These are phyloP conservation scores for Aspergillus tanneri DNA, from an alignment of 2,329 filamentous ascomycete genomes.

Conservation along the genomic window DNA sequence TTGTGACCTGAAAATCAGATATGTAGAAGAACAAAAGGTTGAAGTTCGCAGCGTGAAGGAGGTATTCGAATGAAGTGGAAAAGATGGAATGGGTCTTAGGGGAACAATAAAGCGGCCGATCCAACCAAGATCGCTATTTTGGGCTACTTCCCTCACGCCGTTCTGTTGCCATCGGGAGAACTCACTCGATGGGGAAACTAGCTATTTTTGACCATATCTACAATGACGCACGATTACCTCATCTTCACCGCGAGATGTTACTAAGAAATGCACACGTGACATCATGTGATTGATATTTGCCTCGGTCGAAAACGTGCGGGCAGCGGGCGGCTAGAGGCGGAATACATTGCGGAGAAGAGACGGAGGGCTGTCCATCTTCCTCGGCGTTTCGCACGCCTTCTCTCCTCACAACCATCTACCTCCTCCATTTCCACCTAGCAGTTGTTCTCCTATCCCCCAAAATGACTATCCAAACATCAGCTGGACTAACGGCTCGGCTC, in stretches of 20 bases:
- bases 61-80: no score
- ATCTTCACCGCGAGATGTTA: neutral
- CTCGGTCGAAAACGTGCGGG: conserved; percentile 26
- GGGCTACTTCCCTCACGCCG: no score
- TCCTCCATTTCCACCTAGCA: neutral
- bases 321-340: conserved; percentile 28
- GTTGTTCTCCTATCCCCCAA: neutral
- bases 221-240: neutral
- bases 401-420: conserved; percentile 4
- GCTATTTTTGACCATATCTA: neutral
- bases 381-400: conserved; percentile 4
- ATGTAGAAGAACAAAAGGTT: no score
- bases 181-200: neutral
- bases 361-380: neutral
- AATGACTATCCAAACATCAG: conserved; percentile 28
- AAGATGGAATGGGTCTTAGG: no score
- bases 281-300: conserved; percentile 19
- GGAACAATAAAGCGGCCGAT: neutral
- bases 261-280: conserved; percentile 6
- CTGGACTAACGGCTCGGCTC: conserved; percentile 25
- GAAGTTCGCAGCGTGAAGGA: no score
- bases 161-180: neutral
- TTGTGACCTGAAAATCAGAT: neutral
- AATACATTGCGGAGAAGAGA: conserved; percentile 17
- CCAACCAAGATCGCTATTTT: no score